These are phyloP conservation scores for Aspergillus heteromorphus DNA, from an alignment of 495 filamentous ascomycete genomes.

Conservation along the genomic window DNA sequence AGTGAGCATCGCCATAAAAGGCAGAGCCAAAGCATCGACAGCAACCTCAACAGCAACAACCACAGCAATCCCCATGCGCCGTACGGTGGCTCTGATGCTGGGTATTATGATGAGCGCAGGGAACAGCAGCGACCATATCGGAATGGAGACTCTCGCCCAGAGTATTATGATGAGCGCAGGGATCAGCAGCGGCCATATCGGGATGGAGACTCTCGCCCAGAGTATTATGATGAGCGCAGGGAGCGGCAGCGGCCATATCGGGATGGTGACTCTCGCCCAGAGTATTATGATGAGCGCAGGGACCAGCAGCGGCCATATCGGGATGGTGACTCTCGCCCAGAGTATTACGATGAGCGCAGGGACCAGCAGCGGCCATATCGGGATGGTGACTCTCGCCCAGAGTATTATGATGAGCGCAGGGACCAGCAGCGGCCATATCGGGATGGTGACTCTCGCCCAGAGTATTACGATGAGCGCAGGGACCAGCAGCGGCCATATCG, in stretches of 20 bases:
- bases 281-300: background rate
- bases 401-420: background rate
- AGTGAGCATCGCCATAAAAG: background rate
- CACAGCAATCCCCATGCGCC: background rate
- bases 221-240: background rate
- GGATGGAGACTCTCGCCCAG: no score
- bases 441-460: no score
- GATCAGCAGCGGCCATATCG: background rate
- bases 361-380: background rate
- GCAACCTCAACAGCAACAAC: background rate
- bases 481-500: background rate
- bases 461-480: background rate
- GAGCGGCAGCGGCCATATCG: background rate
- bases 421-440: background rate
- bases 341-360: background rate
- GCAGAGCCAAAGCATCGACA: background rate
- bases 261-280: background rate
- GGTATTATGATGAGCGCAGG: no score
- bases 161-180: background rate
- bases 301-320: background rate
- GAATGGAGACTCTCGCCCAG: background rate
- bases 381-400: background rate
- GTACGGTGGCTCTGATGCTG: background rate
- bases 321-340: background rate
- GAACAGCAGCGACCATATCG: background rate